These are phyloP conservation scores for Phytophthora lateralis DNA, from an alignment of 352 stramenopile species.

Conservation along the genomic window DNA sequence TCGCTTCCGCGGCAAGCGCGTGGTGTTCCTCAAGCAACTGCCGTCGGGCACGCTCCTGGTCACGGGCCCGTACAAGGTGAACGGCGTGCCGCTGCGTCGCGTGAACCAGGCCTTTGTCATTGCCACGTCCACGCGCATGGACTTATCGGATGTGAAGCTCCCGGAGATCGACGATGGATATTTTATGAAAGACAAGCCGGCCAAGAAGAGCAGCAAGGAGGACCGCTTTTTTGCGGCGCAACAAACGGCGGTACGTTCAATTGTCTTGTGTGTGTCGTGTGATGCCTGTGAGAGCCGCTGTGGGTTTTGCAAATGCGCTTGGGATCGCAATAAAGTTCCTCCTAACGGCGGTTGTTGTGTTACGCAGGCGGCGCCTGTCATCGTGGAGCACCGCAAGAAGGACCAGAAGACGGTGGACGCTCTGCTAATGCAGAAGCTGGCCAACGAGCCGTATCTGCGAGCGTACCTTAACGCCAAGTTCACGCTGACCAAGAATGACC, in stretches of 20 bases:
- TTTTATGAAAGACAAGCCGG: slow-evolving; percentile 94
- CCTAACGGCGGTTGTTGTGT: slow-evolving; percentile 31
- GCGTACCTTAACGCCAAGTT: slow-evolving; percentile 99
- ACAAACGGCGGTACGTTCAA: slow-evolving; percentile 41
- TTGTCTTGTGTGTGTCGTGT: slow-evolving; percentile 17
- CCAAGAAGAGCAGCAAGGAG: slow-evolving; percentile 92
- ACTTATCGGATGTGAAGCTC: slow-evolving; percentile 93
- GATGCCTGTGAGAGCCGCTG: slow-evolving; percentile 22
- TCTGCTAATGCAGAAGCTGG: slow-evolving; percentile 84
- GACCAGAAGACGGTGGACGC: slow-evolving; percentile 99
- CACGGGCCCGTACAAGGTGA: slow-evolving; percentile 98
- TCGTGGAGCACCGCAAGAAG: slow-evolving; percentile 97
- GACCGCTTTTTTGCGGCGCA: slow-evolving; percentile 96
- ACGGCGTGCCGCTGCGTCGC: slow-evolving; percentile 97
- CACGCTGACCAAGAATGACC: slow-evolving; percentile 97
- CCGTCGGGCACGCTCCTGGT: slow-evolving; percentile 97
- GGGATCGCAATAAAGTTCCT: slow-evolving; percentile 91
- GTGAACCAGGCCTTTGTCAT: slow-evolving; percentile 99
- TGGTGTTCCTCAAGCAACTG: slow-evolving; percentile 98
- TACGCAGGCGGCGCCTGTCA: slow-evolving; percentile 87
- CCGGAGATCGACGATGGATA: slow-evolving; percentile 96
- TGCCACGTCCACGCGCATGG: slow-evolving; percentile 97
- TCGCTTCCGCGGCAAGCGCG: slow-evolving; percentile 97
- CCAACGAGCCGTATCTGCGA: slow-evolving; percentile 94
- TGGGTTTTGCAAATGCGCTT: slow-evolving; percentile 54